Percentiles rank a stretch among this genome's conserved stretches.
Conservation (phyloP, 2,329 filamentous ascomycete genomes). For the Nemania sp. region DNA sequence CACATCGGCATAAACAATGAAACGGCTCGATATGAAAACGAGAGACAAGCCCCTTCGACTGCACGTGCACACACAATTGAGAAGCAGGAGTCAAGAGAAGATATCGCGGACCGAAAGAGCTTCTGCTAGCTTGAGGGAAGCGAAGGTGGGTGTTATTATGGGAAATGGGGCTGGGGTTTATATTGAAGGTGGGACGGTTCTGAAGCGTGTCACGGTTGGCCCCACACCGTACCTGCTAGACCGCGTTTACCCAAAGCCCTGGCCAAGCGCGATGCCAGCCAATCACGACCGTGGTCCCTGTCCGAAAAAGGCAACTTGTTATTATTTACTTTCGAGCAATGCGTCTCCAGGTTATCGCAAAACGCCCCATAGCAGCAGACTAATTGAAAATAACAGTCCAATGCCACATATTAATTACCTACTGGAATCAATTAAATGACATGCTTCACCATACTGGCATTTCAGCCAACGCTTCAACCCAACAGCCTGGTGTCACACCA, state of each 20-base stretch:
- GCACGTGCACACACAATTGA: constrained; percentile 3
- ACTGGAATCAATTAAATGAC: constrained; percentile 20
- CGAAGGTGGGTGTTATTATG: constrained; percentile 30
- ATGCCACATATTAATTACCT: background rate
- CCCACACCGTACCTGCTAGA: constrained; percentile 30
- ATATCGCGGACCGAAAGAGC: constrained; percentile 18
- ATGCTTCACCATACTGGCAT: background rate
- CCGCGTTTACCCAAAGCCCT: constrained; percentile 28
- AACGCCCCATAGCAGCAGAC: constrained; percentile 9
- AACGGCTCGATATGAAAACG: constrained; percentile 3
- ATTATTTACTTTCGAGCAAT: constrained; percentile 29
- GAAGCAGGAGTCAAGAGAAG: constrained; percentile 5
- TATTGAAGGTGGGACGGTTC: constrained; percentile 25
- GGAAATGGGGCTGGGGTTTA: constrained; percentile 26
- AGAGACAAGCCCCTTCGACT: constrained; percentile 13
- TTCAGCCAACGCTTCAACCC: too few species aligned
- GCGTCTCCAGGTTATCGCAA: constrained; percentile 33
- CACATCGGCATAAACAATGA: constrained; percentile 31
- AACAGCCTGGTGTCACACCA: too few species aligned
- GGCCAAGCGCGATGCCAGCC: constrained; percentile 26
- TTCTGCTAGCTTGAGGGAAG: constrained; percentile 12
- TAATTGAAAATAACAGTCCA: constrained; percentile 24
- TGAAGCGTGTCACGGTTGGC: constrained; percentile 33
- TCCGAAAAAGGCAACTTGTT: constrained; percentile 40
- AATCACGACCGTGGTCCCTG: constrained; percentile 31